Evolutionary conservation across 768 basidiomycete genomes (phyloP), one percentile per base, ranked within the genome.

Genomic region (Cystoderma amianthinum): DNA sequence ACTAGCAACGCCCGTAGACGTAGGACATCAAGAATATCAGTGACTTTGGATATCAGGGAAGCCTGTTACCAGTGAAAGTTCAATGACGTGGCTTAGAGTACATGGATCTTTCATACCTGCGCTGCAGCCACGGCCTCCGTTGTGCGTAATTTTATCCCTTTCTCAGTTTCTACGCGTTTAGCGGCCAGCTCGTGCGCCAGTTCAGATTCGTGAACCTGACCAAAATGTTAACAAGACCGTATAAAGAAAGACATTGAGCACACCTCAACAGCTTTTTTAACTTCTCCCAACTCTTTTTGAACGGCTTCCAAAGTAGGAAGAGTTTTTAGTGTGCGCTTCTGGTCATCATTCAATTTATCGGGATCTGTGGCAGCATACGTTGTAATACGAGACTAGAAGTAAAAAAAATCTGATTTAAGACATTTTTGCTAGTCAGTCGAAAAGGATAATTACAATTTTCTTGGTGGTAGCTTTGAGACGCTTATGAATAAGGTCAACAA

Each of bases 251-350:
- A 17, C 30, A 20, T 21, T 36, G 34, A 43, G 59, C 67, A 30
- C 34, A 91, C 92, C 76, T 95, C 89, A 46, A 93, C 72, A 32
- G 74, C 78, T 58, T 86, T 91, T 60, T 84, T 85, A 33, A 92
- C 76, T 43, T 93, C 92, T 18, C 76, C 80, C 11, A 95, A 63
- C 52, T 94, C 92, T 53, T 87, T 89, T 49, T 81, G 74, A 30
- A 81, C 69, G 7, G 81, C 85, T 53, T 94, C 90, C 16, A 94
- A 67, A 4, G 71, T 68, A 7, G 91, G 76, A 33, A 95, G 76
- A 13, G 76, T 80, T 48, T 78, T 84, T 39, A 93, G 52, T 2
- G 74, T 69, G 23, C 81, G 78, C 48, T 74, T 84, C 64, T 96
- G 92, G 61, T 95, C 93, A 32, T 91, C 87, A 48, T 95, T 89